phyloP scores from a whole-genome alignment of 768 basidiomycete species.

The Collybia sp. region DNA sequence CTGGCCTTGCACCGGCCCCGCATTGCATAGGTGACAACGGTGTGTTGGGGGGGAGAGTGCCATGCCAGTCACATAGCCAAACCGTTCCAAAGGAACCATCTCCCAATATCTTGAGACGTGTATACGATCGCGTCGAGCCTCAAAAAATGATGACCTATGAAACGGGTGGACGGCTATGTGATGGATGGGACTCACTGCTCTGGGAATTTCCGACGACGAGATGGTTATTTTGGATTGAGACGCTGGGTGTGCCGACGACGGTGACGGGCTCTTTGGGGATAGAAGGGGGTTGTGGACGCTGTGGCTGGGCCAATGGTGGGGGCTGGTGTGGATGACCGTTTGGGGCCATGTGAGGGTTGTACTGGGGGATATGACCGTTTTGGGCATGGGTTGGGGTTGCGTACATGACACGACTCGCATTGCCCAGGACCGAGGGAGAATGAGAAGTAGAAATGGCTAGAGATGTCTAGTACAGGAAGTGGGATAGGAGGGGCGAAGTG shows the following conservation, averaged over 20 bases:
- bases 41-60: conserved; percentile 86
- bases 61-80: conserved; percentile 99
- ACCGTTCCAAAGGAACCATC: conserved; percentile 99
- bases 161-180: conserved; percentile 6
- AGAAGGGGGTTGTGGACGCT: conserved; percentile 21
- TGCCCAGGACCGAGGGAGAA: conserved; percentile 31
- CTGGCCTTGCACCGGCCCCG: conserved; percentile 85
- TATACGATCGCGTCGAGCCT: conserved; percentile 89
- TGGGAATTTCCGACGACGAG: conserved; percentile 72
- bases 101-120: conserved; percentile 93
- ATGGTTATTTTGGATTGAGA: conserved; percentile 62
- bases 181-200: conserved; percentile 49
- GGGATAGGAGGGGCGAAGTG: neutral
- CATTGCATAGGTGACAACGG: conserved; percentile 94
- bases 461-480: conserved; percentile 5
- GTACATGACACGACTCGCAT: conserved; percentile 63
- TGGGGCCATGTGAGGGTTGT: conserved; percentile 26
- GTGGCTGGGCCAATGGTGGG: conserved; percentile 14
- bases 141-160: conserved; percentile 12
- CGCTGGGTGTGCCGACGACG: conserved; percentile 73
- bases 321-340: conserved; percentile 22
- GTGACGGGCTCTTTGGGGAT: conserved; percentile 55
- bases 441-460: conserved; percentile 13
- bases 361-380: conserved; percentile 31
- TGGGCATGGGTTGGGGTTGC: conserved; percentile 41